These are phyloP conservation scores for Blastomyces gilchristii DNA, from an alignment of 2,329 filamentous ascomycete species.

Conservation along the genomic window DNA sequence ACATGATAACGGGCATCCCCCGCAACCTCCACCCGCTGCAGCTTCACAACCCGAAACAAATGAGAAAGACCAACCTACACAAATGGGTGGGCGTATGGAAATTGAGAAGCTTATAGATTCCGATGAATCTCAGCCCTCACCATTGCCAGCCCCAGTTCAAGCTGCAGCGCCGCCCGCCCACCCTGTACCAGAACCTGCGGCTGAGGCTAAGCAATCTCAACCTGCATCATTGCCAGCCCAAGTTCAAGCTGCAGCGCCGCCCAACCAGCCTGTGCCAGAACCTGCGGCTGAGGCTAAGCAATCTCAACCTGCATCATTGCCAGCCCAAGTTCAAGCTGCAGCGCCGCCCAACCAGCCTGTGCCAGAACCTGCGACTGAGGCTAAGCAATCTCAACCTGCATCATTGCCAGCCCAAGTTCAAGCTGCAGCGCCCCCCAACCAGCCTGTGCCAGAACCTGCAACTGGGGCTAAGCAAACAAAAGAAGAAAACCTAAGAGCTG, in stretches of 20 bases:
- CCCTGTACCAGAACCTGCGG: not conserved
- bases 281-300: not conserved
- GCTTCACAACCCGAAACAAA: not conserved
- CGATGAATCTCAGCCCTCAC: not conserved
- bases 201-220: not conserved
- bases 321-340: slow-evolving; percentile 12
- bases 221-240: not conserved
- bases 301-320: not conserved
- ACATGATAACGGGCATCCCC: not conserved
- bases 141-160: slow-evolving; percentile 2
- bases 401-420: slow-evolving; percentile 1
- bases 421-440: slow-evolving; percentile 14
- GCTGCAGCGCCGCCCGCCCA: slow-evolving; percentile 14
- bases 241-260: slow-evolving; percentile 15
- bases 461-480: not conserved
- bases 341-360: slow-evolving; percentile 9
- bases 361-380: not conserved
- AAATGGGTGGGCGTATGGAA: not conserved
- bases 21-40: not conserved
- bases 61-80: not conserved
- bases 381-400: not conserved
- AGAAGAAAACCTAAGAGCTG: slow-evolving; percentile 12
- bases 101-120: not conserved
- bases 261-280: not conserved
- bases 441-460: not conserved